Conservation (phyloP, 2,329 filamentous ascomycete species). For the Talaromyces sp. region DNA sequence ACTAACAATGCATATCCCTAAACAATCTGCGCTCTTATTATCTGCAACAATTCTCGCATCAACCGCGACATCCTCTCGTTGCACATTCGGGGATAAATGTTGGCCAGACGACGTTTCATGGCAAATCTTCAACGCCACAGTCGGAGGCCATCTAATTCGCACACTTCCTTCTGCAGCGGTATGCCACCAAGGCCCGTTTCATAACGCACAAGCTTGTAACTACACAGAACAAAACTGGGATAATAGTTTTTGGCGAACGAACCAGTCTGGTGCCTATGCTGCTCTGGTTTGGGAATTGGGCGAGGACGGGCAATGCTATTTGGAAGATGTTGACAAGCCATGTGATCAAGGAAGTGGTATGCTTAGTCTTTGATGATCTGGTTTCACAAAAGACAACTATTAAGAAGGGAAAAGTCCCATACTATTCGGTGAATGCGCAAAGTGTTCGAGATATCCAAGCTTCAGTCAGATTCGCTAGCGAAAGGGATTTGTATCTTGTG, state of each 20-base stretch:
- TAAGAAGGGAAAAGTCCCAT: slow-evolving; percentile 22
- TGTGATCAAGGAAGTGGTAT: slow-evolving; percentile 34
- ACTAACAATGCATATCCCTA: not conserved
- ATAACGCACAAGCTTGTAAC: not conserved
- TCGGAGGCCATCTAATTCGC: not conserved
- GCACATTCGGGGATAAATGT: not conserved
- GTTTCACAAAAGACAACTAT: slow-evolving; percentile 10
- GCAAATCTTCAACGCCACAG: not conserved
- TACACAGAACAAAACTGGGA: not conserved
- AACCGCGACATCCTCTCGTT: not conserved
- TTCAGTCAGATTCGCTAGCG: slow-evolving; percentile 34
- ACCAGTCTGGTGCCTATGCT: not conserved
- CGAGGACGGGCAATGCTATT: not conserved
- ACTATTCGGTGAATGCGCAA: slow-evolving; percentile 30
- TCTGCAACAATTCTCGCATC: not conserved
- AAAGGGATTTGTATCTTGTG: slow-evolving; percentile 48
- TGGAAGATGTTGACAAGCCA: not conserved
- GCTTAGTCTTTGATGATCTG: slow-evolving; percentile 32
- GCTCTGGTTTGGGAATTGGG: not conserved
- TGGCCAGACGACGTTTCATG: not conserved
- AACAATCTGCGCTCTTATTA: not conserved
- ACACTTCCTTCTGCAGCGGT: not conserved
- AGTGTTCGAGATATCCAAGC: slow-evolving; percentile 18
- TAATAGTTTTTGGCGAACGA: not conserved
- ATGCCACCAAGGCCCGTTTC: not conserved